Base-by-base conservation (phyloP, 1,284 basidiomycete species). In the Wallemia hederae region DNA sequence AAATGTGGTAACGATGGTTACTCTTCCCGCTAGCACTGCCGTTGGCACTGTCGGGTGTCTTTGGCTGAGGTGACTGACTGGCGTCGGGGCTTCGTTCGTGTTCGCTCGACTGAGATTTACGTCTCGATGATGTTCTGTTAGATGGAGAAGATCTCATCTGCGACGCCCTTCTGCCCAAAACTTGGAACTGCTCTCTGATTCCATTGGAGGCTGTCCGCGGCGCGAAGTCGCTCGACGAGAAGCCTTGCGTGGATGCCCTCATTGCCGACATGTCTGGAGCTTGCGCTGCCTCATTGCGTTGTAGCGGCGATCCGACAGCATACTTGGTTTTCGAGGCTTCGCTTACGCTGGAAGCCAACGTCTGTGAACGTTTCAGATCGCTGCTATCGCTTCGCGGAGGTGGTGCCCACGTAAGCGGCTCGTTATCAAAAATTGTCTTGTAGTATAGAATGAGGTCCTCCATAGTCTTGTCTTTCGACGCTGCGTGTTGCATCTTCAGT, bases 381-480 rank as follows among this genome's bases (percentile, higher is more conserved):
- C 3, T 14, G 5, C n/a, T 49, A 9, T 49, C 39, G 22, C 14
- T 22, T 49, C 22, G 11, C 11, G 5, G 39, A 5, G 39, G 39
- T n/a, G 39, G 39, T 49, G 39, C 39, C 39, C 39, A 49, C 5
- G 39, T 49, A 5, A 49, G 22, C 5, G 39, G 39, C 39, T 49
- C 39, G 22, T 49, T 49, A 49, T 49, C 39, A 22, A 49, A 49
- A 15, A 49, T 49, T 3, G 39, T 49, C 39, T 49, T 49, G n/a
- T 49, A 49, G 39, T 49, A 49, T 5, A 49, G 39, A 11, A 49
- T 49, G 19, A 49, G 39, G 22, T 49, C 56, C 24, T 58, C 56
- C 56, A 58, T 58, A 5, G 56, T 58, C 56, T 58, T 58, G 25
- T 58, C 56, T 24, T 58, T 58, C 25, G 56, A 26, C 24, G 56